Conservation (phyloP, 108 stramenopile genomes). For the Conticribra guillardii region DNA sequence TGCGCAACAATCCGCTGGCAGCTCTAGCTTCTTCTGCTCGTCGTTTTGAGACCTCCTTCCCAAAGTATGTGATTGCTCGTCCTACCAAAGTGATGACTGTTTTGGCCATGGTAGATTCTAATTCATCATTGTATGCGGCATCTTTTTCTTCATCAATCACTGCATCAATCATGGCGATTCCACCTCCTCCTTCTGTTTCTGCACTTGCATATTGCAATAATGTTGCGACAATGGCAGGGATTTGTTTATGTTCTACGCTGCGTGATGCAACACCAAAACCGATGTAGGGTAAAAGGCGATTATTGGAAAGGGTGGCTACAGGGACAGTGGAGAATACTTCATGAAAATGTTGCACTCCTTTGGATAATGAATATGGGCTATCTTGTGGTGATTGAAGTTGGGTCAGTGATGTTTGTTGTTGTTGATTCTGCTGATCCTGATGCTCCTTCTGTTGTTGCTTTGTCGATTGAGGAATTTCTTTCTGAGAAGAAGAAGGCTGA, state of each 20-base stretch:
- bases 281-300: constrained; percentile 26
- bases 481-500: constrained; percentile 3
- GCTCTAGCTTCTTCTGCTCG: constrained; percentile 6
- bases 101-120: constrained; percentile 19
- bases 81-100: constrained; percentile 42
- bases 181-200: constrained; percentile 47
- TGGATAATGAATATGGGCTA: not conserved
- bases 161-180: constrained; percentile 47
- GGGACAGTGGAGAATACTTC: constrained; percentile 21
- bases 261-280: constrained; percentile 40
- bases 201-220: constrained; percentile 41
- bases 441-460: too few species aligned
- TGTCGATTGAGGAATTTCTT: constrained; percentile 8
- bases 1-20: not conserved
- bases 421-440: too few species aligned
- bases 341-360: constrained; percentile 8
- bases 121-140: constrained; percentile 16
- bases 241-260: constrained; percentile 42
- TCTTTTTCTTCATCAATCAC: constrained; percentile 30
- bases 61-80: constrained; percentile 32
- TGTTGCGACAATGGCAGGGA: constrained; percentile 37
- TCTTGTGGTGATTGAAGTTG: not conserved
- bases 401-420: not conserved
- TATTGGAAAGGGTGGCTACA: constrained; percentile 29
- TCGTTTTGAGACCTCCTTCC: constrained; percentile 24